These are phyloP conservation scores for Pichia thaimueangensis DNA, from an alignment of 805 yeast genomes.

Conservation along the genomic window DNA sequence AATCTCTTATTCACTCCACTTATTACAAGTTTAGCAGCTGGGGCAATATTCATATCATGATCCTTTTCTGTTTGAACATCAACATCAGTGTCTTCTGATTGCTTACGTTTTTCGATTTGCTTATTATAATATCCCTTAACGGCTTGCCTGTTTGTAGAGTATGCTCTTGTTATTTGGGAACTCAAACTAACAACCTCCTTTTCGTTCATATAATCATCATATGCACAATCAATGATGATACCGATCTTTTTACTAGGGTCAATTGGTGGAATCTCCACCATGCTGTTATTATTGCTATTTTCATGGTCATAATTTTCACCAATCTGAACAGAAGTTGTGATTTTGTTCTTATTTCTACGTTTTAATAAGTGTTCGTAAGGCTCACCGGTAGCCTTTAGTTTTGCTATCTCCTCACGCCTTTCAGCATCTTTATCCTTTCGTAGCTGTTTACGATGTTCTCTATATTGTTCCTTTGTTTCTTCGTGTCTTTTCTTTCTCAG, in stretches of 20 bases:
- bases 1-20: constrained; percentile 63
- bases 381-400: constrained; percentile 35
- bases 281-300: too few relatives aligned
- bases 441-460: constrained; percentile 47
- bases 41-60: constrained; percentile 5
- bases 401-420: constrained; percentile 26
- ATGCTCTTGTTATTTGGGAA: constrained; percentile 74
- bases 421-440: constrained; percentile 36
- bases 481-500: constrained; percentile 52
- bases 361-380: constrained; percentile 29
- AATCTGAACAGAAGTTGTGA: constrained; percentile 8
- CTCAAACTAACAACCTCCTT: constrained; percentile 65
- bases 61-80: background rate
- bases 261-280: constrained; percentile 35
- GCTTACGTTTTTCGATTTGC: constrained; percentile 1
- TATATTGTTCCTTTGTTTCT: constrained; percentile 55
- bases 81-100: background rate
- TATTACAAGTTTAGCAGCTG: constrained; percentile 50
- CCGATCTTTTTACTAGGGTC: constrained; percentile 14
- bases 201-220: constrained; percentile 83
- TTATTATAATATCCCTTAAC: constrained; percentile 36
- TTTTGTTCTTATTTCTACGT: constrained; percentile 28
- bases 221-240: constrained; percentile 80
- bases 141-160: constrained; percentile 57
- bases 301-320: constrained; percentile 31